Evolutionary conservation across 208 protist genomes (phyloP), one percentile per base, ranked within the genome.

Genomic region (Trichomonas tenax): DNA sequence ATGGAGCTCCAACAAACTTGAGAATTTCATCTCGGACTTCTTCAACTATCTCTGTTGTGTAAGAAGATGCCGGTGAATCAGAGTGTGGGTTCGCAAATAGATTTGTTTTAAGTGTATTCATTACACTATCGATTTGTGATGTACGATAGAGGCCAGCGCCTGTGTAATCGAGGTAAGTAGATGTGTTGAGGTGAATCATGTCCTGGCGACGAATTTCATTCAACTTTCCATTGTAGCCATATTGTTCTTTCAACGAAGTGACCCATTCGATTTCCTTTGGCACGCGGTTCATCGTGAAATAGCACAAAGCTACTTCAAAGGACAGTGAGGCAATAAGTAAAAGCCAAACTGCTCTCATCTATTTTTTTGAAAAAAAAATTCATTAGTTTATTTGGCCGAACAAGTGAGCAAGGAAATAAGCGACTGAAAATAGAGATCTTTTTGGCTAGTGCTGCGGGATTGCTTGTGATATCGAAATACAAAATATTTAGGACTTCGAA

Each of bases 21-120:
- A 93, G 31, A 38, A 93, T 36, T 48, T n/a, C 8, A 38, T 93
- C 86, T 11, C 86, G 8, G 14, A 44, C 44, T 51, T 93, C 86
- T 93, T 93, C 86, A 38, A 93, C 44, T 8, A 51, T 11, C 0
- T 93, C 86, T 51, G 86, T 93, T 34, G 86, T 93, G 10, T 58
- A 14, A 11, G 36, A 41, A 48, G 44, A 51, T 38, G 86, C 23
- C 9, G 86, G 86, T 10, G 86, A 93, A 14, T 48, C 14, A 26
- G 86, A 93, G n/a, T 93, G 86, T 17, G 86, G 86, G 36, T 93
- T 93, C 14, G 86, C 23, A 93, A 44, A 93, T n/a, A 93, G 31
- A 17, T 34, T 93, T 38, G 17, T 23, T 40, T 93, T 14, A 31
- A 38, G 36, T 23, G 23, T 34, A 38, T 34, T 10, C 11, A 93